Evolutionary conservation across 2,329 filamentous ascomycete genomes (phyloP).

Genomic region (Fusarium palustre): DNA sequence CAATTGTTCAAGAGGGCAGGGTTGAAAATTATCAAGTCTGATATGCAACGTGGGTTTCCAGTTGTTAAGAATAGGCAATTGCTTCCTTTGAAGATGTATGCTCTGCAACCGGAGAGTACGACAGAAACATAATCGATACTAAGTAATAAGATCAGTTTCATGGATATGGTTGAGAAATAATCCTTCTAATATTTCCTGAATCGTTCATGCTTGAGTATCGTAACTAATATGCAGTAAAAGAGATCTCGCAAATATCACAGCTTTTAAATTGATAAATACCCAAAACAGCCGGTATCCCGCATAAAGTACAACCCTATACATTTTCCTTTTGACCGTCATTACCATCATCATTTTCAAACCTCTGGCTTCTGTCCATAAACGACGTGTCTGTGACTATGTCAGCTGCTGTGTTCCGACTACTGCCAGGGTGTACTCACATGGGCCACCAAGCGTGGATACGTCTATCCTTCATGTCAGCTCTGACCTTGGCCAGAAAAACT

Average conservation of each 20-base stretch:
- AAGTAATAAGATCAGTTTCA: background rate
- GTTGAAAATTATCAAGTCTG: conserved; percentile 74
- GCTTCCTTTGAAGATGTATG: conserved; percentile 82
- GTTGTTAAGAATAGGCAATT: conserved; percentile 64
- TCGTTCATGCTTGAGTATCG: background rate
- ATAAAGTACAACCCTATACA: no score
- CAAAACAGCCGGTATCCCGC: background rate
- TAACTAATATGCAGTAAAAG: background rate
- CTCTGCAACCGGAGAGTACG: conserved; percentile 66
- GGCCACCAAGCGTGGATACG: conserved; percentile 55
- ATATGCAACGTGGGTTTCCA: conserved; percentile 77
- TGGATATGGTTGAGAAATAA: background rate
- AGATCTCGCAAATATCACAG: background rate
- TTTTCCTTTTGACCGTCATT: background rate
- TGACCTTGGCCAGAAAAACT: conserved; percentile 50
- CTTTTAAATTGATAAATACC: background rate
- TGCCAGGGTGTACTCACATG: conserved; percentile 46
- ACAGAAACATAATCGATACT: background rate
- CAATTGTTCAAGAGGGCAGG: conserved; percentile 76
- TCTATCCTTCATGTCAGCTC: conserved; percentile 51
- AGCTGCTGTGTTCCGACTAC: rapidly evolving
- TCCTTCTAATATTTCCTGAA: background rate
- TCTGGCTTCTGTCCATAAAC: conserved; percentile 45
- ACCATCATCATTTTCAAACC: background rate
- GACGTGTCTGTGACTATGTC: conserved; percentile 23